Evolutionary conservation across 495 filamentous ascomycete genomes (phyloP), one percentile per base, ranked within the genome.

Genomic region (Daldinia bambusicola): DNA sequence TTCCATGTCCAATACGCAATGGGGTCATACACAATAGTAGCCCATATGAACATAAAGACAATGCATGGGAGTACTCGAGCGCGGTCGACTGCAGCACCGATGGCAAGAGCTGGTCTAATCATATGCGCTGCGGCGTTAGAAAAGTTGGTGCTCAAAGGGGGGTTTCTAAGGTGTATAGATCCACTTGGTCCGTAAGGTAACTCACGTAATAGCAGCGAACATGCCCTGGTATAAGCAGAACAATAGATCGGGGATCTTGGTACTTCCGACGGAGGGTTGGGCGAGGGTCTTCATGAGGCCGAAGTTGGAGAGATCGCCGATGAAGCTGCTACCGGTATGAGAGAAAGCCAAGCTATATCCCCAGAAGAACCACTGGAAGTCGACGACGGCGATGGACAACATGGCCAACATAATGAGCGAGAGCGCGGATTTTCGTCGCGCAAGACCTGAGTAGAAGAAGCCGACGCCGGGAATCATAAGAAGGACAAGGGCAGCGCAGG

Each of bases 341-440:
- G 92, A 95, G 82, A 98, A 97, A 45, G 95, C 88, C 55, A 99
- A 82, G 4, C 93, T 97, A 78, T 97, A 98, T 48, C 95, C 95
- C 96, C 95, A 98, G 84, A 99, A 97, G 84, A 98, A 99, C 95
- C 95, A 99, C 77, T 98, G 95, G 83, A 98, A 97, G 31, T 91
- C 90, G 20, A 97, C 88, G 55, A 99, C 90, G 34, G 93, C 94
- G 55, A 90, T 89, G 14, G 94, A 93, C 84, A 95, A 93, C 80
- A 98, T 88, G 68, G 90, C 91, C 8, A 96, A 89, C 96, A 96
- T 98, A 81, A 99, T 93, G 66, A 98, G 86, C 32, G 94, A 97
- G 52, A 99, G 85, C 36, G 95, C 95, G 0, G 93, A 97, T 83
- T 99, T 99, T 77, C 95, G 84, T 57, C 96, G 91, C 7, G 95